Conservation (phyloP, 768 basidiomycete species). For the Kwoniella shandongensis region DNA sequence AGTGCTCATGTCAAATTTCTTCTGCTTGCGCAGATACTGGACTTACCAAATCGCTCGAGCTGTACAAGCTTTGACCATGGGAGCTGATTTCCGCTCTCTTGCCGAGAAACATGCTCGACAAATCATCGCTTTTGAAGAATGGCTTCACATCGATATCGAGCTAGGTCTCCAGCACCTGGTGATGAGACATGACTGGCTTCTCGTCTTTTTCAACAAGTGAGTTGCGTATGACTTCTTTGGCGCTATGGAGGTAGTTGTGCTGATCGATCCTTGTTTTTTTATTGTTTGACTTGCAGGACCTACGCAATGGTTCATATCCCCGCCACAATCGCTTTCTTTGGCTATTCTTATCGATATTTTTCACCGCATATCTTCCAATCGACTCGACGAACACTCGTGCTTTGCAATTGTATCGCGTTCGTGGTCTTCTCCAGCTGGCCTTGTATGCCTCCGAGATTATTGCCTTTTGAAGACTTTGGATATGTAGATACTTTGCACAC, state of each 20-base stretch:
- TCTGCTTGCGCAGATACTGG: constrained; percentile 36
- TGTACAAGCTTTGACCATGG: constrained; percentile 43
- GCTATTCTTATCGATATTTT: constrained; percentile 37
- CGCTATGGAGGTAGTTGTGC: too few relatives aligned
- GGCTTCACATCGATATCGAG: constrained; percentile 38
- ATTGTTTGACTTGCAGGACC: constrained; percentile 19
- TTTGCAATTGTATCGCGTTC: constrained; percentile 44
- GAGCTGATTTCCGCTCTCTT: constrained; percentile 26
- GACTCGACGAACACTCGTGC: constrained; percentile 38
- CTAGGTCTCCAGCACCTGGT: constrained; percentile 32
- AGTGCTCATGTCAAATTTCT: too few relatives aligned
- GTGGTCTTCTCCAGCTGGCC: constrained; percentile 46
- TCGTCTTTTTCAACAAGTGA: constrained; percentile 43
- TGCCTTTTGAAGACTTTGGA: constrained; percentile 36
- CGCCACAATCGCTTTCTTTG: constrained; percentile 46
- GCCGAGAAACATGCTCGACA: constrained; percentile 36
- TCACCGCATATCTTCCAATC: constrained; percentile 35
- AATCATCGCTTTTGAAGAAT: constrained; percentile 31
- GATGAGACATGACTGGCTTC: constrained; percentile 26
- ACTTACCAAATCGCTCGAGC: constrained; percentile 44
- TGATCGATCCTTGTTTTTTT: too few relatives aligned
- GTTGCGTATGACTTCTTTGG: too few relatives aligned
- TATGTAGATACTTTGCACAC: constrained; percentile 45
- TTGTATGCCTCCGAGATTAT: constrained; percentile 44
- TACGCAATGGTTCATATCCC: constrained; percentile 50